Conservation (phyloP, 2,329 filamentous ascomycete genomes). For the Neonectria punicea region DNA sequence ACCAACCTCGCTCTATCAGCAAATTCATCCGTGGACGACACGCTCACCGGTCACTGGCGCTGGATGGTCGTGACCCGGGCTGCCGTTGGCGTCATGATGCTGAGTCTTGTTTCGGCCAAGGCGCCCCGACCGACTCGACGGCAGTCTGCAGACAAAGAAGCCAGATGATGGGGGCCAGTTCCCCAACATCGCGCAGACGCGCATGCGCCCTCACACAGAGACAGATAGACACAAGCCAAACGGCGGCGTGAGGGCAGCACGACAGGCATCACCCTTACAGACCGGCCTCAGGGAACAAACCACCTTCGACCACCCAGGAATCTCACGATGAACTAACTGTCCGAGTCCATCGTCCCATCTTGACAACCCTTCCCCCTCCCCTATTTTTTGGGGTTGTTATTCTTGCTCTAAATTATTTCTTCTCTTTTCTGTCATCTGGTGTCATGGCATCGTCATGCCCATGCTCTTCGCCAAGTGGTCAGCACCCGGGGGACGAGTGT, state of each 20-base stretch:
- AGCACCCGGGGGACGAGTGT: neutral
- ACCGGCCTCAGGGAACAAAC: slow-evolving; percentile 3
- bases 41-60: neutral
- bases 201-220: neutral
- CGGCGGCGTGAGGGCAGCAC: slow-evolving; percentile 3
- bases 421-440: neutral
- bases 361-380: slow-evolving; percentile 12
- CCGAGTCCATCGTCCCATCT: slow-evolving; percentile 23
- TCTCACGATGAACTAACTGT: slow-evolving; percentile 10
- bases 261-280: neutral
- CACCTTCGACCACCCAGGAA: slow-evolving; percentile 1
- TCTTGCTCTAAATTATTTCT: neutral
- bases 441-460: neutral
- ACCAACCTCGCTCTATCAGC: neutral
- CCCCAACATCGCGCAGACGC: neutral
- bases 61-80: neutral
- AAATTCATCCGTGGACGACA: neutral
- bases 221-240: neutral
- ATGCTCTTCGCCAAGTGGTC: neutral
- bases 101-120: slow-evolving; percentile 1
- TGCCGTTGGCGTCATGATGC: neutral
- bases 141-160: neutral
- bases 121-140: neutral
- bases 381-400: neutral
- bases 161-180: neutral